phyloP scores from a whole-genome alignment of 1,284 basidiomycete genomes.

The Irpex sp. region DNA sequence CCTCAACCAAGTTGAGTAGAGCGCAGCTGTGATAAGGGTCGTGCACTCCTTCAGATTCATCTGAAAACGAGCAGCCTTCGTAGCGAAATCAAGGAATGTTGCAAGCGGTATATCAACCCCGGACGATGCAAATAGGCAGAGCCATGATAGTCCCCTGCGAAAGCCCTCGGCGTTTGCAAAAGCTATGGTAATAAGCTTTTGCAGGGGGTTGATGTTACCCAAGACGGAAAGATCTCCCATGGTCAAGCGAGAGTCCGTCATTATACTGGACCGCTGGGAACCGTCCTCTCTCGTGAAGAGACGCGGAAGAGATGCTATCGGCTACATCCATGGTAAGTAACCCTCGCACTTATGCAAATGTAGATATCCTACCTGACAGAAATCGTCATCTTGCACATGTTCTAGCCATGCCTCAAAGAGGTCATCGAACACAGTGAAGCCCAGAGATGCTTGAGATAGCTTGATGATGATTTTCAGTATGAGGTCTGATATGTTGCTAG shows the following conservation, averaged over 20 bases:
- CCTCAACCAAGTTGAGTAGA: conserved; percentile 51
- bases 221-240: conserved; percentile 26
- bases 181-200: conserved; percentile 44
- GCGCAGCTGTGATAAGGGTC: conserved; percentile 44
- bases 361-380: conserved; percentile 33
- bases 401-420: conserved; percentile 67
- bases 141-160: conserved; percentile 54
- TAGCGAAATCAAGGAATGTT: conserved; percentile 45
- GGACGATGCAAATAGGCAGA: conserved; percentile 62
- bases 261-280: conserved; percentile 33
- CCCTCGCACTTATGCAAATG: background rate
- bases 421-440: conserved; percentile 60
- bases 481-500: conserved; percentile 26
- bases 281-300: conserved; percentile 56
- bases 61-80: conserved; percentile 36
- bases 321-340: conserved; percentile 29
- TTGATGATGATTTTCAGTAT: conserved; percentile 52
- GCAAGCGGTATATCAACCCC: conserved; percentile 62
- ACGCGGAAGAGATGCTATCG: conserved; percentile 51
- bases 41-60: conserved; percentile 42
- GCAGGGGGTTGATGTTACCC: conserved; percentile 51
- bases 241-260: conserved; percentile 30
- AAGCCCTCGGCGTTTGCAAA: conserved; percentile 43
- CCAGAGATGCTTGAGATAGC: conserved; percentile 48
- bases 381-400: conserved; percentile 32